A percentile compares a stretch with the other conserved stretches of the same genome.
phyloP scores from a whole-genome alignment of 106 monocot genomes.

The Phalaenopsis equestris region DNA sequence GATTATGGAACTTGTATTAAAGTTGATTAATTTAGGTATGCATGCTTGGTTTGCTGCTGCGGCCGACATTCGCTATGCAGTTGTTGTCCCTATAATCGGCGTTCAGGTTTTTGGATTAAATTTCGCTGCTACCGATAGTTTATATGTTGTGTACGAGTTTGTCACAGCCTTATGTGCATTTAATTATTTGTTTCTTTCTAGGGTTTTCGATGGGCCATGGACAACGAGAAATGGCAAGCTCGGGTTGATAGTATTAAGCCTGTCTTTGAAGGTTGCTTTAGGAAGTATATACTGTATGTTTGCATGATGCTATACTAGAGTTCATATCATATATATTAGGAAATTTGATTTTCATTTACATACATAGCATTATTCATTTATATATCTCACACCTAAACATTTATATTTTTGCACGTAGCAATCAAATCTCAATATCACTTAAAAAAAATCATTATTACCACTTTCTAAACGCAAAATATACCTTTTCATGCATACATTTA shows the following conservation, averaged over 20 bases:
- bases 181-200: slow-evolving; percentile 9
- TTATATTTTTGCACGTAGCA: no score
- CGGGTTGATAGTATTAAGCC: slow-evolving; percentile 80
- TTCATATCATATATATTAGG: background rate
- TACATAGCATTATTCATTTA: no score
- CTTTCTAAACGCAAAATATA: no score
- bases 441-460: no score
- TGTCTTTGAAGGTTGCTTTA: slow-evolving; percentile 73
- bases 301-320: background rate
- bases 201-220: slow-evolving; percentile 90
- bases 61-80: slow-evolving; percentile 69
- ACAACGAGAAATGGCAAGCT: slow-evolving; percentile 88
- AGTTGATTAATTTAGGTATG: slow-evolving; percentile 56
- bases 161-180: background rate
- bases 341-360: background rate
- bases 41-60: slow-evolving; percentile 99
- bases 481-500: no score
- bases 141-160: background rate
- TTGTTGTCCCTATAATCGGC: slow-evolving; percentile 88
- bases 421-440: no score
- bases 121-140: background rate
- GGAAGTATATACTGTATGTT: background rate
- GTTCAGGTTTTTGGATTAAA: slow-evolving; percentile 63
- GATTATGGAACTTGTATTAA: slow-evolving; percentile 5
- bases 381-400: no score